Conservation (phyloP, 768 basidiomycete genomes). For the Hericium coralloides region DNA sequence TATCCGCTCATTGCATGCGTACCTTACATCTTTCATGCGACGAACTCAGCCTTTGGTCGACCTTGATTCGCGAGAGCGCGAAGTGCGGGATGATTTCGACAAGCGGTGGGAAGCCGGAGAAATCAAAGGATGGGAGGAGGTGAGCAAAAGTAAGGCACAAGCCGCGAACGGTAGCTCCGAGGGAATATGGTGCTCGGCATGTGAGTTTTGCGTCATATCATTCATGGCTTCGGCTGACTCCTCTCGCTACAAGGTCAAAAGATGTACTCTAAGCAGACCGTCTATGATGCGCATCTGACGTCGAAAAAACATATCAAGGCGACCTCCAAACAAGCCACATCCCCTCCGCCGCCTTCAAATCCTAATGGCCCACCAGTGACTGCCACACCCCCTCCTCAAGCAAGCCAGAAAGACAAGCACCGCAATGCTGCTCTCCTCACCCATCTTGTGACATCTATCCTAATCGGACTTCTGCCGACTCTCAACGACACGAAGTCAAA, state of each 20-base stretch:
- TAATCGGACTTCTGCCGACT: slow-evolving; percentile 51
- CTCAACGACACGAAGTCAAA: slow-evolving; percentile 91
- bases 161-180: slow-evolving; percentile 40
- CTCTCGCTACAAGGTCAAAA: slow-evolving; percentile 65
- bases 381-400: slow-evolving; percentile 22
- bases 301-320: slow-evolving; percentile 97
- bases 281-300: slow-evolving; percentile 91
- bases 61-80: slow-evolving; percentile 54
- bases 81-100: slow-evolving; percentile 63
- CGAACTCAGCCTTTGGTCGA: slow-evolving; percentile 81
- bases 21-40: slow-evolving; percentile 80
- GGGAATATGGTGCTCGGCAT: slow-evolving; percentile 91
- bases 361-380: slow-evolving; percentile 45
- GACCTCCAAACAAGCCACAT: slow-evolving; percentile 55
- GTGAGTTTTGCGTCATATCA: slow-evolving; percentile 39
- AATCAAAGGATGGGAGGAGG: slow-evolving; percentile 67
- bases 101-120: slow-evolving; percentile 73
- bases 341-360: slow-evolving; percentile 39
- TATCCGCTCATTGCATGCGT: slow-evolving; percentile 71
- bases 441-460: slow-evolving; percentile 57
- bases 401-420: slow-evolving; percentile 36
- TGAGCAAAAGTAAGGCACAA: slow-evolving; percentile 27
- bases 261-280: slow-evolving; percentile 92
- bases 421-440: slow-evolving; percentile 65
- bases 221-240: slow-evolving; percentile 4